Conservation (phyloP, 139 green algal species). For the Chlamydomonas sp. region DNA sequence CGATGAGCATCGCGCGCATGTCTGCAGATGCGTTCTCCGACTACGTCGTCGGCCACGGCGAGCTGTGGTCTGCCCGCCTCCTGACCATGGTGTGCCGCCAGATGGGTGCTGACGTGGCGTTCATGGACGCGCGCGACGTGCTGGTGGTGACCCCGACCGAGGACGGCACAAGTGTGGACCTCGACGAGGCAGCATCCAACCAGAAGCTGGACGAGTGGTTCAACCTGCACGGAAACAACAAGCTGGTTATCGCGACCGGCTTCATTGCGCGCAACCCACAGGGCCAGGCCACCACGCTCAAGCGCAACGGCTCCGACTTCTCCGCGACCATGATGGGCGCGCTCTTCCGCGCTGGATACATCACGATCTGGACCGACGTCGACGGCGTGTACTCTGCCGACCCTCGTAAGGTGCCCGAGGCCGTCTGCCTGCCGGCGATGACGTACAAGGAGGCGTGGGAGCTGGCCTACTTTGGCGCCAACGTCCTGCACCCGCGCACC, state of each 20-base stretch:
- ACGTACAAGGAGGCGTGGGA: conserved; percentile 97
- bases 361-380: conserved; percentile 99
- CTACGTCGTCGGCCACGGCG: conserved; percentile 94
- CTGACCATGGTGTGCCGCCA: conserved; percentile 54
- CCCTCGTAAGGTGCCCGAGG: conserved; percentile 82
- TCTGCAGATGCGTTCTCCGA: conserved; percentile 86
- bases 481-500: conserved; percentile 94
- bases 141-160: conserved; percentile 71
- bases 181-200: conserved; percentile 72
- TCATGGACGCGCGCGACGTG: conserved; percentile 92
- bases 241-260: conserved; percentile 74
- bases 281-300: conserved; percentile 38
- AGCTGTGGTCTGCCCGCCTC: conserved; percentile 93
- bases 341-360: conserved; percentile 61
- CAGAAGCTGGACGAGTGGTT: conserved; percentile 68
- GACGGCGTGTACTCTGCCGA: conserved; percentile 93
- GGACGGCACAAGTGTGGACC: conserved; percentile 68
- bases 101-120: conserved; percentile 44
- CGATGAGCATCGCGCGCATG: conserved; percentile 82
- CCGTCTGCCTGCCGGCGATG: conserved; percentile 64
- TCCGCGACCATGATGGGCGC: conserved; percentile 88
- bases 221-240: conserved; percentile 26
- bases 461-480: conserved; percentile 96
- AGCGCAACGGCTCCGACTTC: conserved; percentile 89
- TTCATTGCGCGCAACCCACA: conserved; percentile 80